Evolutionary conservation across 1,284 basidiomycete genomes (phyloP), one percentile per base, ranked within the genome.

Genomic region (Mycosarcoma mackinlayi): DNA sequence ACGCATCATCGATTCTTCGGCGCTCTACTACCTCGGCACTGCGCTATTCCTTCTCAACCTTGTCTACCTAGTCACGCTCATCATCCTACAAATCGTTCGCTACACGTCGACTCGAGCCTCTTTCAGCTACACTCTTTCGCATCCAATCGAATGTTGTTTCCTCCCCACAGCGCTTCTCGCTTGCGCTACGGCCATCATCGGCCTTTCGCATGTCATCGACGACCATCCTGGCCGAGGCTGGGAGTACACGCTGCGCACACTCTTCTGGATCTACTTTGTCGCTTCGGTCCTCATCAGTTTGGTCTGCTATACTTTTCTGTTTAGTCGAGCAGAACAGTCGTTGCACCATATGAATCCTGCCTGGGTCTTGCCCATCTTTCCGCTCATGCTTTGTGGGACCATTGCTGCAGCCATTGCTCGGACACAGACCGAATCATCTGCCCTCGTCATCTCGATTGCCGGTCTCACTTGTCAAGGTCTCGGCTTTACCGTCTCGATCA

Each of bases 281-380:
- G n/a, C 37, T 6, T 39, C 31, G 4, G 14, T 60, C 1, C 0
- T 52, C 5, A 6, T 60, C 25, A 52, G 52, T 19, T 16, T 55
- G 13, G 48, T 47, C 0, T 66, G 63, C 48, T 65, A 59, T 13
- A 59, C 56, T 10, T 24, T 10, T 16, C 21, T 66, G 1, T 61
- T 52, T 14, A 23, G 27, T 1, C 13, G 46, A 11, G 39, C 44
- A 1, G 54, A 71, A 37, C 55, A 55, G 23, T 53, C 31, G 10
- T n/a, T 70, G 38, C 51, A 56, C 19, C 42, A 62, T 16, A 65
- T 74, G 67, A 62, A 44, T 21, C 67, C 72, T 7, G 66, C 27
- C 3, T 70, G 61, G 61, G 57, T 71, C 5, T 35, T 74, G 13
- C 72, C 72, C 8, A 60, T 71, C 38, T 74, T 74, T 31, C 72